phyloP scores from a whole-genome alignment of 176 grass and related monocot genomes.

The Zea mays region Zm-B73-REFERENCE-NAM-5.0 NC_050101.1:159940501-159941000 shows the following conservation, averaged over 20 bases:
- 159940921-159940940: constrained; percentile 74
- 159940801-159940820: constrained; percentile 71
- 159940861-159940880: constrained; percentile 64
- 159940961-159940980: constrained; percentile 84
- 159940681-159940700: constrained; percentile 69
- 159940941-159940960: constrained; percentile 88
- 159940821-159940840: constrained; percentile 76
- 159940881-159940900: constrained; percentile 69
- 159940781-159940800: constrained; percentile 68
- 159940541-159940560: constrained; percentile 71
- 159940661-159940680: not conserved
- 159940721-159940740: constrained; percentile 82
- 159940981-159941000: constrained; percentile 68
- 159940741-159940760: constrained; percentile 89
- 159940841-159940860: constrained; percentile 46
- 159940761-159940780: constrained; percentile 74
- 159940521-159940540: constrained; percentile 74
- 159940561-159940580: constrained; percentile 57
- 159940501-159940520: constrained; percentile 83
- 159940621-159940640: not conserved
- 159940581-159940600: constrained; percentile 20
- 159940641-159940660: not conserved
- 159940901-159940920: constrained; percentile 45
- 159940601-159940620: no score
- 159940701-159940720: constrained; percentile 89